Base-by-base conservation (phyloP, 352 stramenopile genomes). In the Elongisporangium prolatum region DNA sequence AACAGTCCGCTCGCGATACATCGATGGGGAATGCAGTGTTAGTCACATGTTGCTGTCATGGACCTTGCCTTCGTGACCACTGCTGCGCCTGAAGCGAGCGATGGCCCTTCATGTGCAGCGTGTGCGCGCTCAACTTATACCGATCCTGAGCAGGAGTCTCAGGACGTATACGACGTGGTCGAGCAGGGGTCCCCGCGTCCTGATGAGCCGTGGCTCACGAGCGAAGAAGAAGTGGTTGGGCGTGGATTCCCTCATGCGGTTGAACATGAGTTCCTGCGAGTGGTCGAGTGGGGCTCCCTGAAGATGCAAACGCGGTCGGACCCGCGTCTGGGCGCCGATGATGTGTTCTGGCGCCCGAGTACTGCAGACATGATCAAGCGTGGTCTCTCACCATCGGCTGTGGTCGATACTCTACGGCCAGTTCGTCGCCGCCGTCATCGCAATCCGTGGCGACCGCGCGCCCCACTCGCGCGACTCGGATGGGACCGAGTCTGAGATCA, bases 101-200 rank as follows among this genome's bases (percentile, higher is more conserved):
- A 64, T 65, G 60, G n/a, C 49, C 54, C 60, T 68, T 60, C 56
- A 25, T 65, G 50, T 63, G 50, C 8, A 2, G 63, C 17, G 16
- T 60, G 61, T 40, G 25, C 37, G 5, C 6, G 3, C 4, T 48
- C 37, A 64, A 44, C 48, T 11, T 59, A 40, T 20, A 48, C 47
- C 47, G 25, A 34, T 56, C 51, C 21, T 61, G 59, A 56, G 54
- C 59, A 25, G 37, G 49, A 49, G 54, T 2, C 52, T 68, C 57
- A 57, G 7, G 48, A 52, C 17, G n/a, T 13, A 10, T 17, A 25
- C 17, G 22, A 16, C 8, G 48, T 21, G 57, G 51, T 61, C 20
- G 57, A 65, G 57, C 51, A 65, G 6, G n/a, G 54, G 38, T 48
- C 63, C 50, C 21, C 64, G 17, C 48, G 24, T n/a, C 57, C 6